These are phyloP conservation scores for Globisporangium rhizosaccharum DNA, from an alignment of 352 stramenopile genomes.

Conservation along the genomic window DNA sequence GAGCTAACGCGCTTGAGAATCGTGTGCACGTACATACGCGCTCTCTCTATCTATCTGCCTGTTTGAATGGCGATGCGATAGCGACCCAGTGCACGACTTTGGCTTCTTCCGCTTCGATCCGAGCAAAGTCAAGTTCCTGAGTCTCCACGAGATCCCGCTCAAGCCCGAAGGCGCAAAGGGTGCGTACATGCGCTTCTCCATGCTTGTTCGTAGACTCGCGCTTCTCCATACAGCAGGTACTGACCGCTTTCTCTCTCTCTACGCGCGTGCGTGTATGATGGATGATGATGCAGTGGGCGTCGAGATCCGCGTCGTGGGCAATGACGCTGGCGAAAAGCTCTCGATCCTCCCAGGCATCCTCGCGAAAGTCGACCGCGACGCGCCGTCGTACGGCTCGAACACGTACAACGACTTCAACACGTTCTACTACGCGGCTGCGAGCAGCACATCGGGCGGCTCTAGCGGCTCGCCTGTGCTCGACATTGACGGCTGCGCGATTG, in stretches of 20 bases:
- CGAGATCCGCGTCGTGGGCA: constrained; percentile 90
- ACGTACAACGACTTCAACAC: constrained; percentile 93
- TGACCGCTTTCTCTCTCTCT: background rate
- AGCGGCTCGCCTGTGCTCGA: constrained; percentile 88
- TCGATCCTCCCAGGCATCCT: constrained; percentile 88
- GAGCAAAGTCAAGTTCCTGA: constrained; percentile 82
- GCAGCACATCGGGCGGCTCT: constrained; percentile 83
- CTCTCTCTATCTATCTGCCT: background rate
- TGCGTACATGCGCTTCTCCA: constrained; percentile 11
- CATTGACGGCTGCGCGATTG: constrained; percentile 85
- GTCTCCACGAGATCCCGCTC: constrained; percentile 85
- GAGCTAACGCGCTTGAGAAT: too few relatives aligned
- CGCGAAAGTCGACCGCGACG: constrained; percentile 87
- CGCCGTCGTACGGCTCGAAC: constrained; percentile 79
- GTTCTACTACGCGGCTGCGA: constrained; percentile 89
- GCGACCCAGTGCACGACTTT: constrained; percentile 92
- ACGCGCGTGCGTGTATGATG: background rate
- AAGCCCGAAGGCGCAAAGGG: constrained; percentile 77
- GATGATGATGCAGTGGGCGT: constrained; percentile 53
- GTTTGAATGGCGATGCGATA: constrained; percentile 10
- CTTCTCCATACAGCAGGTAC: too few relatives aligned
- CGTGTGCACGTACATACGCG: too few relatives aligned
- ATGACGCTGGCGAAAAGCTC: constrained; percentile 90
- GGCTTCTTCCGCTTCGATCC: constrained; percentile 89
- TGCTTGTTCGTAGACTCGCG: too few relatives aligned